Evolutionary conservation across 1,284 basidiomycete genomes (phyloP).

Genomic region (Tilletia indica): DNA sequence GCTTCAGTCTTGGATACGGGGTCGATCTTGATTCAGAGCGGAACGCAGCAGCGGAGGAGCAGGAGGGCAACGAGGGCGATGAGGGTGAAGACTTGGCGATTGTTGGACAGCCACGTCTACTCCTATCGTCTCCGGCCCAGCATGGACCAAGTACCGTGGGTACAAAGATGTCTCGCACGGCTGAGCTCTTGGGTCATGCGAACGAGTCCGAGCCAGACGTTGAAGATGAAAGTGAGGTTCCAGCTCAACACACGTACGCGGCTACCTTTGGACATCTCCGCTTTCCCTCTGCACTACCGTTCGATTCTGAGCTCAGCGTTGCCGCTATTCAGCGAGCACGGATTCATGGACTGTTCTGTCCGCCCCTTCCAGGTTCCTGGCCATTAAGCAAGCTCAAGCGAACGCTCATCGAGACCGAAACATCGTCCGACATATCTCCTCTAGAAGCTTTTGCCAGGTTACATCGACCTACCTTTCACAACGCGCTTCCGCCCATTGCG

Average conservation of each 20-base stretch:
- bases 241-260: not conserved
- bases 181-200: not conserved
- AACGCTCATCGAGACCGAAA: not conserved
- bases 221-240: not conserved
- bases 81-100: not conserved
- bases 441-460: not conserved
- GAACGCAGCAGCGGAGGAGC: not conserved
- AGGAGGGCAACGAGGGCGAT: not conserved
- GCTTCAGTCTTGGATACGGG: conserved; percentile 12
- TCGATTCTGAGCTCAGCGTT: not conserved
- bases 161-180: not conserved
- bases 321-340: not conserved
- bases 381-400: not conserved
- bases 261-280: conserved; percentile 9
- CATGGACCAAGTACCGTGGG: not conserved
- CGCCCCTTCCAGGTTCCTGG: not conserved
- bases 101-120: not conserved
- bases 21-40: not conserved
- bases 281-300: not conserved
- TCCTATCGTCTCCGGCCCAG: not conserved
- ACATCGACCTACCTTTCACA: not conserved
- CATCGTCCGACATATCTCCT: not conserved
- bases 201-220: not conserved
- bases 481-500: not conserved
- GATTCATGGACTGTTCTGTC: not conserved